phyloP scores from a whole-genome alignment of 768 basidiomycete species.

The Nidula microcarpa region DNA sequence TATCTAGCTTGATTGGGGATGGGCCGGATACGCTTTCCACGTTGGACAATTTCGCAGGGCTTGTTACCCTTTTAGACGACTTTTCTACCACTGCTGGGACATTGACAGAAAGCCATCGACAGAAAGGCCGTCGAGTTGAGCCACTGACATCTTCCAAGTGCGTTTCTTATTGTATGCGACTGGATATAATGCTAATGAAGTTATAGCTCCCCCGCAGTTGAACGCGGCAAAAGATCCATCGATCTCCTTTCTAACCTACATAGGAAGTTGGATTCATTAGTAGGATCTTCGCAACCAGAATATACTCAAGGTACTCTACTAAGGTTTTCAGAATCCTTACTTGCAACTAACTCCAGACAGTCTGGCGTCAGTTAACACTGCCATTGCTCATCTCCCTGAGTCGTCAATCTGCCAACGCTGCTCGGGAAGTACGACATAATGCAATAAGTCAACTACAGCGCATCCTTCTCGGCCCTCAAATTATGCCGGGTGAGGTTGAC shows the following conservation, averaged over 20 bases:
- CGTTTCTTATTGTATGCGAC: constrained; percentile 6
- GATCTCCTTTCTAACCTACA: constrained; percentile 78
- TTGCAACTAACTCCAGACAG: constrained; percentile 26
- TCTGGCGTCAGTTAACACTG: constrained; percentile 75
- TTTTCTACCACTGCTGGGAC: constrained; percentile 75
- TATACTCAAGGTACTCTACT: constrained; percentile 35
- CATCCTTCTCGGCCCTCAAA: constrained; percentile 73
- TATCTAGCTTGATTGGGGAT: constrained; percentile 62
- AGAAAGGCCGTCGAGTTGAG: constrained; percentile 47
- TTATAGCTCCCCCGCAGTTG: constrained; percentile 67
- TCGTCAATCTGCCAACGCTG: constrained; percentile 79
- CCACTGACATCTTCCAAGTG: constrained; percentile 51
- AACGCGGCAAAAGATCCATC: constrained; percentile 79
- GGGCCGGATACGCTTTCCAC: constrained; percentile 60
- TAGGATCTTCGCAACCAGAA: constrained; percentile 41
- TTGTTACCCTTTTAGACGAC: constrained; percentile 81
- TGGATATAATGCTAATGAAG: background rate
- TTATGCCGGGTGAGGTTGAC: constrained; percentile 56
- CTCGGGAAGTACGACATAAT: constrained; percentile 79
- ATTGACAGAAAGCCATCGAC: constrained; percentile 54
- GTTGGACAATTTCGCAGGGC: constrained; percentile 75
- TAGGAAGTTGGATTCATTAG: constrained; percentile 56
- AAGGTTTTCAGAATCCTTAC: background rate
- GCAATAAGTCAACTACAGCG: constrained; percentile 83
- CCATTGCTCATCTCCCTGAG: constrained; percentile 72